A percentile compares a stretch with the other conserved stretches of the same genome.
phyloP scores from a whole-genome alignment of 139 green algal species.

The Tetradesmus obliquus region DNA sequence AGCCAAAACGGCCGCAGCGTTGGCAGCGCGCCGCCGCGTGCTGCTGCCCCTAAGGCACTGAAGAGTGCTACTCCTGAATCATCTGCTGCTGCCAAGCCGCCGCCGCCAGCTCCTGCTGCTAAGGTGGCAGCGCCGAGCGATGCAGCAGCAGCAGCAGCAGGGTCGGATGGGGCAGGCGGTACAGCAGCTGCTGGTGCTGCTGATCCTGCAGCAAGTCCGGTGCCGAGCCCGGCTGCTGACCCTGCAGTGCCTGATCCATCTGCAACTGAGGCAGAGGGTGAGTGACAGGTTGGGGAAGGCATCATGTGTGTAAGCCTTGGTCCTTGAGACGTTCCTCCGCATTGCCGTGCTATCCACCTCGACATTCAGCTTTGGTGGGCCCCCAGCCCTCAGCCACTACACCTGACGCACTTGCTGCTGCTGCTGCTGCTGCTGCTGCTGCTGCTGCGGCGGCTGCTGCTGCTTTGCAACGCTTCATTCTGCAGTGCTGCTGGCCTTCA shows the following conservation, averaged over 20 bases:
- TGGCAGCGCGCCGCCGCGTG: neutral
- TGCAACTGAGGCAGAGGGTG: neutral
- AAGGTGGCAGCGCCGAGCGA: constrained; percentile 6
- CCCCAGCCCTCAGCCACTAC: no score
- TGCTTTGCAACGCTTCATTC: neutral
- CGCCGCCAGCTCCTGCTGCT: neutral
- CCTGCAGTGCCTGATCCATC: neutral
- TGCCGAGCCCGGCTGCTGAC: neutral
- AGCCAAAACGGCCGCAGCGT: neutral
- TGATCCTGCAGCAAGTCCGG: neutral
- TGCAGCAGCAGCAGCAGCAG: neutral
- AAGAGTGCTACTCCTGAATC: neutral
- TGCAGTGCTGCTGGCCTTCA: constrained; percentile 27
- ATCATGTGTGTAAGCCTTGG: neutral
- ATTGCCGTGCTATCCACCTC: no score
- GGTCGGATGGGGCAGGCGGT: neutral
- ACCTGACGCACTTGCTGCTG: no score
- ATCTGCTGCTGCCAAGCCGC: neutral
- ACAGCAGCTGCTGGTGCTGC: neutral
- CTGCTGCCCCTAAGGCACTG: neutral
- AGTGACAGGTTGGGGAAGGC: neutral
- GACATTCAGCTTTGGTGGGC: no score
- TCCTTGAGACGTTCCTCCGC: neutral
- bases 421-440: neutral
- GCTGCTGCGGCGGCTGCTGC: neutral